Evolutionary conservation across 352 stramenopile genomes (phyloP).

Genomic region (Phytopythium mirpurense): DNA sequence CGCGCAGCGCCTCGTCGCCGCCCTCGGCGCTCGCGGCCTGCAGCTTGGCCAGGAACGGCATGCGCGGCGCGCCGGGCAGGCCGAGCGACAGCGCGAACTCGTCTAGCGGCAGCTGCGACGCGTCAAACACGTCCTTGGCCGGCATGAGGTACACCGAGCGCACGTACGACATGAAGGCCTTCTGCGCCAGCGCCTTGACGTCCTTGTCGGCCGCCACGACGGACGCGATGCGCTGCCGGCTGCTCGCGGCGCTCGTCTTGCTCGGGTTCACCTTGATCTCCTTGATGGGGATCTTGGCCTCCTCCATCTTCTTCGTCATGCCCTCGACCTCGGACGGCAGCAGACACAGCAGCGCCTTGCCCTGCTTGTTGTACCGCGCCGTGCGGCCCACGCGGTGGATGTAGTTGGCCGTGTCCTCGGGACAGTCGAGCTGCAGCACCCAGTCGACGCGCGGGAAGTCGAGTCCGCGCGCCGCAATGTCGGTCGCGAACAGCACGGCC

Average conservation of each 20-base stretch:
- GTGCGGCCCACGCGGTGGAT: constrained; percentile 98
- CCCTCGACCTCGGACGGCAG: constrained; percentile 88
- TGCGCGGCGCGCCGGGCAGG: constrained; percentile 89
- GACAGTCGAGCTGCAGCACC: constrained; percentile 97
- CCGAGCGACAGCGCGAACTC: constrained; percentile 93
- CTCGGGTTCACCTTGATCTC: constrained; percentile 96
- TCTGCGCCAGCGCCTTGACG: constrained; percentile 94
- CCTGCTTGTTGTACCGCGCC: constrained; percentile 93
- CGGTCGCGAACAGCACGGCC: constrained; percentile 97
- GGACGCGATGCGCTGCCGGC: constrained; percentile 89
- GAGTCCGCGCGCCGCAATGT: constrained; percentile 96
- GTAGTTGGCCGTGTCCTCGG: constrained; percentile 97
- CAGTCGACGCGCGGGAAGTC: constrained; percentile 99
- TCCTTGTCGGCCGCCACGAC: constrained; percentile 92
- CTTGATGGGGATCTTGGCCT: constrained; percentile 94
- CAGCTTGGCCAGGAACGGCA: constrained; percentile 91
- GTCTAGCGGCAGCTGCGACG: constrained; percentile 87
- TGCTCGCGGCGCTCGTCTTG: constrained; percentile 87
- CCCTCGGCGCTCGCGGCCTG: constrained; percentile 45
- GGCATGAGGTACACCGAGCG: constrained; percentile 95
- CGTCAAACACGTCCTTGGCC: constrained; percentile 93
- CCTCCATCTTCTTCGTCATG: constrained; percentile 85
- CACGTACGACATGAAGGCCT: constrained; percentile 98
- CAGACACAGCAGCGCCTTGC: constrained; percentile 91
- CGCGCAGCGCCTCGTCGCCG: constrained; percentile 72